These are phyloP conservation scores for Tricladium varicosporioides DNA, from an alignment of 2,329 filamentous ascomycete species.

Conservation along the genomic window DNA sequence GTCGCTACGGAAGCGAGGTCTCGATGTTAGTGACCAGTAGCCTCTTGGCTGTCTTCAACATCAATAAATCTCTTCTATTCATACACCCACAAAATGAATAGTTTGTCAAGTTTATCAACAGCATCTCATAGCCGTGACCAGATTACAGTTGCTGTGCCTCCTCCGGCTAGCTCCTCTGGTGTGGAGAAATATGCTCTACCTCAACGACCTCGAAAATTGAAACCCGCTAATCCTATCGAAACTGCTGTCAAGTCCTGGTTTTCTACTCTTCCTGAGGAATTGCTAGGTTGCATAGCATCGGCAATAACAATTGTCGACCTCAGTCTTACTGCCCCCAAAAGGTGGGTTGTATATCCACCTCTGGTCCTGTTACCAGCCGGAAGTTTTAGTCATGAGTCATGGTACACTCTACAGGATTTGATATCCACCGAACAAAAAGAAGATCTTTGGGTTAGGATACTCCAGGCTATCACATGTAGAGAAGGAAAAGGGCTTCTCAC, in stretches of 20 bases:
- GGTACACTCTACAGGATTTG: conserved; percentile 1
- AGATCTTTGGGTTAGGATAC: conserved; percentile 49
- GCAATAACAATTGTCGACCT: conserved; percentile 14
- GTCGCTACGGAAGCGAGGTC: no score
- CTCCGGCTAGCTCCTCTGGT: no score
- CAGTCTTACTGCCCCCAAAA: conserved; percentile 42
- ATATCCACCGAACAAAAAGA: not conserved
- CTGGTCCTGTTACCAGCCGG: conserved; percentile 60
- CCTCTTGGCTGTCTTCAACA: no score
- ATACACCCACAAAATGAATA: no score
- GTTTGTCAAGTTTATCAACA: no score
- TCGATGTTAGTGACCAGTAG: no score
- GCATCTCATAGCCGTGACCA: no score
- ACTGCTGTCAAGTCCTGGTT: conserved; percentile 39
- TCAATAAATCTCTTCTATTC: no score
- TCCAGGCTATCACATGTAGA: conserved; percentile 43
- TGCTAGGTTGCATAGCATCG: conserved; percentile 18
- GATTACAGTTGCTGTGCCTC: no score
- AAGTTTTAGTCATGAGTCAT: conserved; percentile 43
- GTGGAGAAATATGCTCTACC: no score
- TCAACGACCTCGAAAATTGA: conserved; percentile 24
- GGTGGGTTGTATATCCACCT: conserved; percentile 60
- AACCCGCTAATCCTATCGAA: conserved; percentile 38
- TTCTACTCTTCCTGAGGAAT: conserved; percentile 23
- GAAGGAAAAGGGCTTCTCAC: conserved; percentile 45